Evolutionary conservation across 2,329 filamentous ascomycete species (phyloP).

Genomic region (Calonectria henricotiae): DNA sequence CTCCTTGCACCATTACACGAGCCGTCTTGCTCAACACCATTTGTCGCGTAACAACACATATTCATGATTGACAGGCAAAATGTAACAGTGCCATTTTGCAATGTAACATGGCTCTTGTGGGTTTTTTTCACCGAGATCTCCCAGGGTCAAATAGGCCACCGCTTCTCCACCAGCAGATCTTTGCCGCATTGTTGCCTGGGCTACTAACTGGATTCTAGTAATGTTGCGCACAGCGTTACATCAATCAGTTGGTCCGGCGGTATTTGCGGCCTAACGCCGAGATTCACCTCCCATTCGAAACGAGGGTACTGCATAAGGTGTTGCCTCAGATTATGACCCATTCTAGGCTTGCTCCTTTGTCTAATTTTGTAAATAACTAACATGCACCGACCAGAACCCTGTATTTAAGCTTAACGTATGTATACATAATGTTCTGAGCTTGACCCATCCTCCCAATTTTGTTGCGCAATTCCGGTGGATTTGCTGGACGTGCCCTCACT

Average conservation of each 20-base stretch:
- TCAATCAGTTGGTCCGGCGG: not conserved
- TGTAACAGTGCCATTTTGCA: not conserved
- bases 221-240: not conserved
- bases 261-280: not conserved
- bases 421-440: not conserved
- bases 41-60: too few relatives aligned
- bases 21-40: not conserved
- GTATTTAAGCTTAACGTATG: conserved; percentile 5
- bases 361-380: too few relatives aligned
- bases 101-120: conserved; percentile 12
- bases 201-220: not conserved
- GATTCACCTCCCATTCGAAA: not conserved
- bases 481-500: too few relatives aligned
- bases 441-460: not conserved
- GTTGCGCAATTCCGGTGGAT: too few relatives aligned
- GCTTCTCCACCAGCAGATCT: not conserved
- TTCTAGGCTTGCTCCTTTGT: not conserved
- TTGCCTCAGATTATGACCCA: not conserved
- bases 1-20: not conserved
- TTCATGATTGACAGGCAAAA: not conserved
- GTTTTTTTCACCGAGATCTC: not conserved
- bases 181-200: conserved; percentile 20
- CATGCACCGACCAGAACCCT: not conserved
- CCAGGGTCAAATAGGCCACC: not conserved
- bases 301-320: not conserved